Conservation (phyloP, 140 eudicot genomes). For the Oenanthe javanica region DNA sequence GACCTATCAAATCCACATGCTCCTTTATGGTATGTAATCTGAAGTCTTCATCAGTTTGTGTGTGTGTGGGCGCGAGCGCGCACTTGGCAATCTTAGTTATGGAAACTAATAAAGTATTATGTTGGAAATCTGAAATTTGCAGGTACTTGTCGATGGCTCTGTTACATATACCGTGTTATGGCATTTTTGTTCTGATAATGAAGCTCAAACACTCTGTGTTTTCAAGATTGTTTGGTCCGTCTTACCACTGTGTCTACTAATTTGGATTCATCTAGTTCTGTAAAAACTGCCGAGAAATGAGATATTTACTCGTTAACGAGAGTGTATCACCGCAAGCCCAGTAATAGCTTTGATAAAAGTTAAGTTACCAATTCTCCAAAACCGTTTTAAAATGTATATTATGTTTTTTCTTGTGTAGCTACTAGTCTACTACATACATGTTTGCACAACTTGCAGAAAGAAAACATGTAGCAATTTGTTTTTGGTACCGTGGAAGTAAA, state of each 20-base stretch:
- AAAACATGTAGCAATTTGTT: background rate
- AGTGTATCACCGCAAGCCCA: background rate
- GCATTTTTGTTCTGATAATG: constrained; percentile 60
- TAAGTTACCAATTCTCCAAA: background rate
- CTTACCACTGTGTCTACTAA: constrained; percentile 28
- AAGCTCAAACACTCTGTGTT: constrained; percentile 52
- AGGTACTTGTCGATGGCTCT: constrained; percentile 80
- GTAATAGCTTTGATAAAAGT: background rate
- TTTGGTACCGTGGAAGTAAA: background rate
- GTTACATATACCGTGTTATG: constrained; percentile 86
- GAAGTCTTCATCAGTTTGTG: background rate
- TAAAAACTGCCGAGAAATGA: background rate
- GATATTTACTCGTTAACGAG: background rate
- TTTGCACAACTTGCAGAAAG: background rate
- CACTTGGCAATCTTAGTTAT: background rate
- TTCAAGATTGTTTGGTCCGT: constrained; percentile 60
- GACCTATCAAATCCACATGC: constrained; percentile 66
- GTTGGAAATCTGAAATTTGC: constrained; percentile 11
- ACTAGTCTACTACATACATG: background rate
- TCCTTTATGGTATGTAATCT: constrained; percentile 67
- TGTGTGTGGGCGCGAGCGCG: background rate
- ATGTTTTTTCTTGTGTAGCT: background rate
- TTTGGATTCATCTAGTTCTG: background rate
- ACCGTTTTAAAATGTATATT: too few relatives aligned
- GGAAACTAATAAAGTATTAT: background rate